Percentiles rank a stretch among this genome's conserved stretches.
Conservation (phyloP, 176 grass and related monocot species). For the Stipa capillata region DNA sequence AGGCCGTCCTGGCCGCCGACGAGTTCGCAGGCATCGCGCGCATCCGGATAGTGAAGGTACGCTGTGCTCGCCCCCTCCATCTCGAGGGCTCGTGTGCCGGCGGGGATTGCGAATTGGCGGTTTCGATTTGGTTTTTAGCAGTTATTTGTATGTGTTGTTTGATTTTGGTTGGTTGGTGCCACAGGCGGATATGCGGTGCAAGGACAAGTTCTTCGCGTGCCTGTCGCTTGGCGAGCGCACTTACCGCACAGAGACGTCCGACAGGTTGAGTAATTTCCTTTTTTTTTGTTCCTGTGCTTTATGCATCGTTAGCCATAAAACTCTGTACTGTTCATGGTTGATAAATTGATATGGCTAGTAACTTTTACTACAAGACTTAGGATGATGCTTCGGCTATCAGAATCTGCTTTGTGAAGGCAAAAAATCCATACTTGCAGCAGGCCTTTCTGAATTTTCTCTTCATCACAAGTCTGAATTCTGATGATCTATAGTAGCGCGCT, state of each 20-base stretch:
- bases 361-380: too few species aligned
- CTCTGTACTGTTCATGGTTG: neutral
- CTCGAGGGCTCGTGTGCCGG: neutral
- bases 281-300: neutral
- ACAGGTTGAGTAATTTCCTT: conserved; percentile 67
- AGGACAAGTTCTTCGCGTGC: conserved; percentile 95
- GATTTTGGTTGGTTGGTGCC: neutral
- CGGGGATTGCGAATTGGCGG: neutral
- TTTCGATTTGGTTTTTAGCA: conserved; percentile 15
- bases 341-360: neutral
- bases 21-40: conserved; percentile 89
- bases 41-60: conserved; percentile 61
- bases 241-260: conserved; percentile 72
- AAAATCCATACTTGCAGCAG: too few species aligned
- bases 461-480: neutral
- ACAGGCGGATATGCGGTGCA: conserved; percentile 88
- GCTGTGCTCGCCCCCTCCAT: too few species aligned
- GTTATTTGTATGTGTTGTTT: neutral
- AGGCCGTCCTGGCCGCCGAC: conserved; percentile 26
- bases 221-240: conserved; percentile 88
- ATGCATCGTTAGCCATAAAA: neutral
- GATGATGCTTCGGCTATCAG: too few species aligned
- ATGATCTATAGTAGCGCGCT: neutral
- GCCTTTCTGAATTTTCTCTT: too few species aligned
- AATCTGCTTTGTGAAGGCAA: neutral